Base-by-base conservation (phyloP, 2,329 filamentous ascomycete genomes). In the Fusarium mexicanum region DNA sequence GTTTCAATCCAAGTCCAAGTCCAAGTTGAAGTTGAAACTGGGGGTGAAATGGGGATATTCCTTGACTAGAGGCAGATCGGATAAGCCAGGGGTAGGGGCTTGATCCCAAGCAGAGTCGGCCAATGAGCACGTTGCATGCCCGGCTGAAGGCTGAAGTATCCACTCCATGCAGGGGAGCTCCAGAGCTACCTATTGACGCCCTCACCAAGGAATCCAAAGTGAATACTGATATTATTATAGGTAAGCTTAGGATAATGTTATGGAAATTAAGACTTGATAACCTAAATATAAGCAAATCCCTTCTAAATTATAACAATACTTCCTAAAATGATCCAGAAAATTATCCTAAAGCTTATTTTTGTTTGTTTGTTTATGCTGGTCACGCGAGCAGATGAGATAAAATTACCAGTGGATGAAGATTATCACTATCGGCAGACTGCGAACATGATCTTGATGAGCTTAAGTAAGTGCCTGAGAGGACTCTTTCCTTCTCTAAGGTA, bases 91-190 rank as follows among this genome's bases (percentile, higher is more conserved):
- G 60, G 57, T 26, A 66, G 66, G 66, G 67, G 59, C 62, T 37
- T 47, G 26, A 40, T 24, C 47, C 38, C 29, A 58, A 57, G 37
- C 5, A 6, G 13, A 35, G 22, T 31, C 44, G 51, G n/a, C 70
- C 64, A 69, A 72, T 72, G 37, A 55, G 43, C 22, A 31, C 7
- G 16, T 12, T 29, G 47, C 31, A 8, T 43, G n/a, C 64, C 33
- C 3, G 22, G 43, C 20, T 61, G 46, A 67, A 46, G 68, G 55
- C 53, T 68, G 60, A 65, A 69, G 59, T 41, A 33, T 46, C 64
- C 64, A 67, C 64, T 44, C 35, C 2, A 50, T 55, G 48, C 61
- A 73, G 69, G 69, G 69, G 65, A 58, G 65, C 40, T 63, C 46
- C 5, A 59, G 50, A 66, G 65, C 57, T 43, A n/a, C 2, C 6